Percentiles rank a stretch among this genome's conserved stretches.
phyloP scores from a whole-genome alignment of 331 rosid genomes.

The Prunus yedoensis region DNA sequence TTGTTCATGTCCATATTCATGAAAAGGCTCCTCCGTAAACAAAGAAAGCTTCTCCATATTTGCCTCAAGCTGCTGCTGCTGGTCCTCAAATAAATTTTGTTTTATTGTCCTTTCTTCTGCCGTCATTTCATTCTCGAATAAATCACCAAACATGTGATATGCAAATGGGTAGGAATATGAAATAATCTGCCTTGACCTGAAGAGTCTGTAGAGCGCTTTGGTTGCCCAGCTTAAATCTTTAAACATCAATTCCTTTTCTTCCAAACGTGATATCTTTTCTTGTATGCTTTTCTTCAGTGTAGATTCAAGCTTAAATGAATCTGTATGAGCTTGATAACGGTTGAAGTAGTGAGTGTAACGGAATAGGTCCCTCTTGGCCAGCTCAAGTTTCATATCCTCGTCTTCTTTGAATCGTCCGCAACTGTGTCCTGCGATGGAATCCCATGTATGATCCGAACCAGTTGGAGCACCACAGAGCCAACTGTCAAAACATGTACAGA shows the following conservation, averaged over 20 bases:
- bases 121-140: conserved; percentile 17
- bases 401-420: conserved; percentile 42
- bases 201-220: conserved; percentile 28
- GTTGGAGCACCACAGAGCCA: conserved; percentile 48
- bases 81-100: conserved; percentile 40
- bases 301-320: conserved; percentile 34
- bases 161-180: conserved; percentile 40
- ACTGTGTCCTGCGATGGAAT: conserved; percentile 25
- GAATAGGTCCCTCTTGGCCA: conserved; percentile 30
- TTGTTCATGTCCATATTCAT: not conserved
- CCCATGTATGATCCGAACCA: conserved; percentile 24
- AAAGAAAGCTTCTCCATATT: conserved; percentile 36
- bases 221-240: conserved; percentile 32
- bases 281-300: conserved; percentile 17
- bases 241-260: conserved; percentile 1
- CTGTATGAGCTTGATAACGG: conserved; percentile 38
- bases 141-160: conserved; percentile 38
- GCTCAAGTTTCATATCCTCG: conserved; percentile 2
- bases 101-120: conserved; percentile 23
- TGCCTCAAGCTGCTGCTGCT: conserved; percentile 46
- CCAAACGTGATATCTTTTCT: conserved; percentile 20
- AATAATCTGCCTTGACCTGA: conserved; percentile 36
- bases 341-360: conserved; percentile 38
- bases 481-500: conserved; percentile 22
- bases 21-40: conserved; percentile 26